Conservation (phyloP, 176 grass and related monocot species). For the Carex parvula region DNA sequence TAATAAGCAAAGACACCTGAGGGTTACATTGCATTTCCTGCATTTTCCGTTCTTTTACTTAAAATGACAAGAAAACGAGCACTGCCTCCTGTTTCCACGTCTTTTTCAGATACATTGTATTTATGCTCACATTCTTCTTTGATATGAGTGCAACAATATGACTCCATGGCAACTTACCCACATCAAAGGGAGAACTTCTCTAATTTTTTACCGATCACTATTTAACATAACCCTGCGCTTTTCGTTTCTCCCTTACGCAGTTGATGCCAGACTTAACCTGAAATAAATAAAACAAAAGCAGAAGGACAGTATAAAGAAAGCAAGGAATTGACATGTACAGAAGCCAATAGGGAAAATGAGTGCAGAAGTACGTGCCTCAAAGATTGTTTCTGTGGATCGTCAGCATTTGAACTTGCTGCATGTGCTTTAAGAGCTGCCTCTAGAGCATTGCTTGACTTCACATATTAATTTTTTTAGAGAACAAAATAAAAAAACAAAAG, state of each 20-base stretch:
- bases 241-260: constrained; percentile 32
- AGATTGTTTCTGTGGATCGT: constrained; percentile 28
- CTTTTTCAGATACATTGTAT: background rate
- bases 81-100: background rate
- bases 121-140: background rate
- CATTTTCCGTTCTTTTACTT: constrained; percentile 8
- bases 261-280: constrained; percentile 67
- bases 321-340: constrained; percentile 22
- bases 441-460: constrained; percentile 44
- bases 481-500: too few relatives aligned
- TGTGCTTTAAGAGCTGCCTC: constrained; percentile 53
- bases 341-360: constrained; percentile 20
- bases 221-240: background rate
- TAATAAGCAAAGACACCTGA: background rate
- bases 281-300: constrained; percentile 43
- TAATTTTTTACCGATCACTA: background rate
- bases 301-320: constrained; percentile 82
- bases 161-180: background rate
- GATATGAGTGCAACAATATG: background rate
- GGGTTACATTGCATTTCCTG: background rate
- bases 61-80: constrained; percentile 1
- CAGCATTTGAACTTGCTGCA: constrained; percentile 57
- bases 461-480: too few relatives aligned
- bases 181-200: background rate
- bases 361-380: constrained; percentile 59